Conservation (phyloP, 192 early-diverging fungal species). For the Rhizophagus prolifer region DNA sequence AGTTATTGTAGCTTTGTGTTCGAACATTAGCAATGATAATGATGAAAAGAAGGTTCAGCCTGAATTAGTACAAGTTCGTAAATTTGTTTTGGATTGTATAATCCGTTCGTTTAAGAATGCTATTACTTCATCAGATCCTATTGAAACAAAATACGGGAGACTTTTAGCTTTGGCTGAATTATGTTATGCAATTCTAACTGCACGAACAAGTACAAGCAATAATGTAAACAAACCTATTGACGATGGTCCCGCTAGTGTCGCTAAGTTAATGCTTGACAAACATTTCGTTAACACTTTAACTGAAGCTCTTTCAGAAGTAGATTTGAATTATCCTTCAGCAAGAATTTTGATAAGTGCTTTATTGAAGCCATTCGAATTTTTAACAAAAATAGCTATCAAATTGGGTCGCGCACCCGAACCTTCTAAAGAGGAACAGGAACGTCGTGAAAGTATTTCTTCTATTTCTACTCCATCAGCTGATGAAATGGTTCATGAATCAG, state of each 20-base stretch:
- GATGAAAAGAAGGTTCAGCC: conserved; percentile 55
- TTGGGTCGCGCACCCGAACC: conserved; percentile 69
- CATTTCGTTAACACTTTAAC: conserved; percentile 79
- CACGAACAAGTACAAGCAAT: conserved; percentile 37
- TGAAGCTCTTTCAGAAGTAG: conserved; percentile 77
- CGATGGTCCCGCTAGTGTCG: conserved; percentile 61
- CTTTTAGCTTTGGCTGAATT: conserved; percentile 70
- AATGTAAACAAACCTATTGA: conserved; percentile 43
- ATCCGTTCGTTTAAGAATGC: conserved; percentile 64
- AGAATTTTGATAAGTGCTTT: conserved; percentile 73
- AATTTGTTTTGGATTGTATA: conserved; percentile 68
- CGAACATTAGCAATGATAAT: conserved; percentile 40
- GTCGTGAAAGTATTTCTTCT: conserved; percentile 47
- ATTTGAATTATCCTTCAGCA: conserved; percentile 86
- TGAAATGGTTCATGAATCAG: conserved; percentile 46
- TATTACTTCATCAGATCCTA: conserved; percentile 44
- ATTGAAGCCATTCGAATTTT: conserved; percentile 83
- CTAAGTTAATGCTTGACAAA: conserved; percentile 86
- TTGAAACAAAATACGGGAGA: conserved; percentile 64
- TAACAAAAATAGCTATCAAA: conserved; percentile 87
- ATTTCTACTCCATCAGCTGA: conserved; percentile 41
- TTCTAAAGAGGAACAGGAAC: conserved; percentile 43
- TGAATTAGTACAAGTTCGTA: conserved; percentile 60
- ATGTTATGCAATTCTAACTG: conserved; percentile 63
- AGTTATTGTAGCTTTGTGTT: conserved; percentile 61